phyloP scores from a whole-genome alignment of 1,284 basidiomycete species.

The Pholiota adiposa region DNA sequence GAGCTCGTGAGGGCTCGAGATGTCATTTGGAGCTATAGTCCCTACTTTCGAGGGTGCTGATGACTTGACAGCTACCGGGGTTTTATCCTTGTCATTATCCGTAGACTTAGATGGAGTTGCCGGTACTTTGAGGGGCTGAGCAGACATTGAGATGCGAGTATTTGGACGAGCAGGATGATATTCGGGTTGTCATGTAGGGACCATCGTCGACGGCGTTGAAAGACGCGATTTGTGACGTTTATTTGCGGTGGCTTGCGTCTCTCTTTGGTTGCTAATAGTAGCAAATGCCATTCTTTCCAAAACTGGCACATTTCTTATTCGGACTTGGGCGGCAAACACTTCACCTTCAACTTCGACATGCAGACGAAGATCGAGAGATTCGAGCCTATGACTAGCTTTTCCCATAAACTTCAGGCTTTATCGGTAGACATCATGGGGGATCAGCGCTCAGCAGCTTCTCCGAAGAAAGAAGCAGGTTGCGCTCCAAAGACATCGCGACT shows the following conservation, averaged over 20 bases:
- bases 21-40: constrained; percentile 54
- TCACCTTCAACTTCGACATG: background rate
- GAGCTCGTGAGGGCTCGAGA: constrained; percentile 82
- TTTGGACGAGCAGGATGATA: too few species aligned
- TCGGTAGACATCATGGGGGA: background rate
- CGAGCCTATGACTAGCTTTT: background rate
- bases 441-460: background rate
- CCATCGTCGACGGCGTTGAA: too few species aligned
- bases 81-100: constrained; percentile 48
- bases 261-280: background rate
- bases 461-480: background rate
- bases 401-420: constrained; percentile 4
- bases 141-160: constrained; percentile 39
- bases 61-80: constrained; percentile 47
- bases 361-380: background rate
- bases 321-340: background rate
- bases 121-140: constrained; percentile 59
- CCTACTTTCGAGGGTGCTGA: constrained; percentile 35
- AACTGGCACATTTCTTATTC: background rate
- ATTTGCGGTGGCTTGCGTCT: background rate
- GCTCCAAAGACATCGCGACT: too few species aligned
- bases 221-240: background rate
- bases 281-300: background rate
- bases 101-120: constrained; percentile 51
- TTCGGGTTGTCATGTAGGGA: too few species aligned